These are phyloP conservation scores for Brassica carinata DNA, from an alignment of 345 rosid species.

Conservation along the genomic window DNA sequence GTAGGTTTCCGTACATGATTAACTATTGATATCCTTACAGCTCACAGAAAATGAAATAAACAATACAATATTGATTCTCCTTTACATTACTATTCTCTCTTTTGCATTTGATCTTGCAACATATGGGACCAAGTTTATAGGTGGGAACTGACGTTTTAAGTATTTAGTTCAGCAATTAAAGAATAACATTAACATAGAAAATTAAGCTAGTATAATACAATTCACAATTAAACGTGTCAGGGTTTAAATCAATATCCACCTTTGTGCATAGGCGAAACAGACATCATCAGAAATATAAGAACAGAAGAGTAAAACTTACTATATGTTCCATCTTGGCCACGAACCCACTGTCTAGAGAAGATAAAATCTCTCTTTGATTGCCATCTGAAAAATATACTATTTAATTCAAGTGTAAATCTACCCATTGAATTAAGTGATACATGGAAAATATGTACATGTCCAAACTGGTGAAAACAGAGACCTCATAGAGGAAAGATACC, in stretches of 20 bases:
- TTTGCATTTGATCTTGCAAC: constrained; percentile 16
- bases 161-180: neutral
- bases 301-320: constrained; percentile 57
- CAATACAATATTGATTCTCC: neutral
- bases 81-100: constrained; percentile 2
- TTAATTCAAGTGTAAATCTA: constrained; percentile 1
- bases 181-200: neutral
- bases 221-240: neutral
- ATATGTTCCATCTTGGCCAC: constrained; percentile 94
- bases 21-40: neutral
- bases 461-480: constrained; percentile 14
- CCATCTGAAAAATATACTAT: constrained; percentile 66
- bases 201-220: neutral
- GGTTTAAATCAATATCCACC: neutral
- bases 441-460: constrained; percentile 13
- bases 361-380: constrained; percentile 88
- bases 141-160: neutral
- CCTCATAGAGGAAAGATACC: constrained; percentile 10
- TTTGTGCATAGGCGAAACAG: constrained; percentile 11
- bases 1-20: neutral
- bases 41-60: neutral
- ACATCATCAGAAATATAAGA: constrained; percentile 21
- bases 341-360: constrained; percentile 97
- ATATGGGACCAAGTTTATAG: neutral
- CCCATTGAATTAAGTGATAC: constrained; percentile 16